Base-by-base conservation (phyloP, 2,329 filamentous ascomycete species). In the Epichloe uncinata region DNA sequence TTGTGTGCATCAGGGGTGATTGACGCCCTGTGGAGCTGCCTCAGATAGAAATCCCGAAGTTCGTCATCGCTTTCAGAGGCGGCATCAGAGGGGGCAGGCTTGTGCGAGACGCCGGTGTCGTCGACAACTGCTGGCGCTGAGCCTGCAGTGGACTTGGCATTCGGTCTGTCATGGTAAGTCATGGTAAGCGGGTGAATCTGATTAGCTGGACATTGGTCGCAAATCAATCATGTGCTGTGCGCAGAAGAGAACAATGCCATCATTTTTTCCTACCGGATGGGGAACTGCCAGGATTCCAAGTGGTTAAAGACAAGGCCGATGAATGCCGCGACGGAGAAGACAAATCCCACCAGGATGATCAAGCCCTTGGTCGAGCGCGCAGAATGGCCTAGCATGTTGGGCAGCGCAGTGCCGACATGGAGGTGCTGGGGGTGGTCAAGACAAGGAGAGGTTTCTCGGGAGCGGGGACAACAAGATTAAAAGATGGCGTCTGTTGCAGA, bases 261-360 rank as follows among this genome's bases (percentile, higher is more conserved):
- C 41, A 43, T n/a, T 26, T 7, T 20, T 34, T n/a, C 42, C 15
- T 44, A 61, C 60, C 56, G 54, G 15, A 53, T 18, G 9, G 56
- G 54, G 22, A 55, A 15, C 11, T 56, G 56, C 58, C 58, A 63
- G 8, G 56, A 57, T 48, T 62, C 63, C 26, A 66, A 53, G 49
- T 63, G 61, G 54, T 62, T 63, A 50, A 62, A 65, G 48, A 59
- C 57, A 26, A 68, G 57, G 51, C 62, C 61, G 40, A 62, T 55
- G 41, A 66, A 58, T 50, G 60, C 53, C 47, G 59, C 55, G 52
- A 66, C 53, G 54, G 65, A 66, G 54, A 67, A 55, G 43, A 66
- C 54, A 38, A 58, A 54, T 35, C 54, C 64, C 46, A 61, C 54
- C 52, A 62, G 47, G 22, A 66, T 53, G 52, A 58, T 55, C 50